Percentiles rank a stretch among this genome's conserved stretches.
These are phyloP conservation scores for Phytophthora cajani DNA, from an alignment of 352 stramenopile species.

Conservation along the genomic window DNA sequence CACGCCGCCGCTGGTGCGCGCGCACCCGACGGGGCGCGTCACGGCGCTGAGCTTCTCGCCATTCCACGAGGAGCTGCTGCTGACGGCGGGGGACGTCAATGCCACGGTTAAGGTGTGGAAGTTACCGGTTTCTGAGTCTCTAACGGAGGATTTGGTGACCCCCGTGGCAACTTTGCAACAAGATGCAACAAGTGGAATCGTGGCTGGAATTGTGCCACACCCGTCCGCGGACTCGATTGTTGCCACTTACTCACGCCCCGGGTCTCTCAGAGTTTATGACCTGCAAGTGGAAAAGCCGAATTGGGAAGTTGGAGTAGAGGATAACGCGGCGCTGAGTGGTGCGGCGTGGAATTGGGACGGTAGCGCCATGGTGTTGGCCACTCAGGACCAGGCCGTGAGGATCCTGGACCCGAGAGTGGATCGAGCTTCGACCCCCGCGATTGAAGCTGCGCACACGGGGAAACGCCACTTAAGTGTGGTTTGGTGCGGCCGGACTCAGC, in stretches of 20 bases:
- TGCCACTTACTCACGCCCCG: conserved; percentile 46
- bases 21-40: conserved; percentile 59
- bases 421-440: conserved; percentile 5
- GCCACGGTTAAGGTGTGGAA: conserved; percentile 67
- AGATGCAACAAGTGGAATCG: conserved; percentile 5
- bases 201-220: conserved; percentile 59
- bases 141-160: conserved; percentile 43
- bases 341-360: conserved; percentile 80
- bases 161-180: conserved; percentile 34
- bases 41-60: conserved; percentile 72
- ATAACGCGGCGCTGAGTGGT: conserved; percentile 30
- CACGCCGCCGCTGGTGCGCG: conserved; percentile 59
- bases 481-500: conserved; percentile 62
- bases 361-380: conserved; percentile 50
- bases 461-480: conserved; percentile 55
- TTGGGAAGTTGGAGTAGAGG: conserved; percentile 23
- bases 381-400: conserved; percentile 55
- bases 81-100: conserved; percentile 63
- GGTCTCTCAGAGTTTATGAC: conserved; percentile 55
- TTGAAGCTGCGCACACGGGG: conserved; percentile 54
- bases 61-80: conserved; percentile 56
- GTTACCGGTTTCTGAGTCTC: conserved; percentile 30
- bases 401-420: conserved; percentile 61
- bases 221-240: conserved; percentile 58
- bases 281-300: conserved; percentile 39